Evolutionary conservation across 495 filamentous ascomycete species (phyloP).

Genomic region (Tuber borchii): DNA sequence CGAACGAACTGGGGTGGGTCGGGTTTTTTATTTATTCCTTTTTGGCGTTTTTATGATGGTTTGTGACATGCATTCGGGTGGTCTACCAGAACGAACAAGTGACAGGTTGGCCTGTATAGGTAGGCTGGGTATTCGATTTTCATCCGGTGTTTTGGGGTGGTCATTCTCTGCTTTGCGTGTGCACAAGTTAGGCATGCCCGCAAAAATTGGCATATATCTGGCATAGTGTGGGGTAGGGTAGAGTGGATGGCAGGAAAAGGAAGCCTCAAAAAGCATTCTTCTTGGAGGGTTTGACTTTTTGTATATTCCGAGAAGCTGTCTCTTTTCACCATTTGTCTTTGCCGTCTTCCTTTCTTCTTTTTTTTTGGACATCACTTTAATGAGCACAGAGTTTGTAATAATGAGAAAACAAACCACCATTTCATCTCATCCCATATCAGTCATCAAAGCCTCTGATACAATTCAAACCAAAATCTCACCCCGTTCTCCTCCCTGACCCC

Average conservation of each 20-base stretch:
- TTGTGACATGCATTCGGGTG: constrained; percentile 17
- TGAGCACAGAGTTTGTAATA: background rate
- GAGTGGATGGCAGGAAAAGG: background rate
- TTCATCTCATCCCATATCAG: background rate
- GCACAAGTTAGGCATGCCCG: background rate
- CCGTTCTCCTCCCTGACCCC: constrained; percentile 53
- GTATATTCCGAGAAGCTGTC: background rate
- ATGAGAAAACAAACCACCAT: background rate
- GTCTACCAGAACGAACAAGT: background rate
- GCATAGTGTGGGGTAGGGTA: background rate
- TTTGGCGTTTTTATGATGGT: constrained; percentile 16
- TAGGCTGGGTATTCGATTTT: background rate
- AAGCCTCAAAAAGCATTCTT: background rate
- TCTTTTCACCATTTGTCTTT: background rate
- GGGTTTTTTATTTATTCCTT: constrained; percentile 6
- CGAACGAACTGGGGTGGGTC: background rate
- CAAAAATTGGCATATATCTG: background rate
- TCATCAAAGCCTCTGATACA: constrained; percentile 52
- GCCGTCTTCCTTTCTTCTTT: background rate
- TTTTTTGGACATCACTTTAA: background rate
- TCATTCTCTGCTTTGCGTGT: background rate
- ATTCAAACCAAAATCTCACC: constrained; percentile 58
- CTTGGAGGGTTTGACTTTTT: background rate
- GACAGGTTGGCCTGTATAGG: background rate
- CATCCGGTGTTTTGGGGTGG: background rate